phyloP scores from a whole-genome alignment of 768 basidiomycete genomes.

The Mycena floridula region DNA sequence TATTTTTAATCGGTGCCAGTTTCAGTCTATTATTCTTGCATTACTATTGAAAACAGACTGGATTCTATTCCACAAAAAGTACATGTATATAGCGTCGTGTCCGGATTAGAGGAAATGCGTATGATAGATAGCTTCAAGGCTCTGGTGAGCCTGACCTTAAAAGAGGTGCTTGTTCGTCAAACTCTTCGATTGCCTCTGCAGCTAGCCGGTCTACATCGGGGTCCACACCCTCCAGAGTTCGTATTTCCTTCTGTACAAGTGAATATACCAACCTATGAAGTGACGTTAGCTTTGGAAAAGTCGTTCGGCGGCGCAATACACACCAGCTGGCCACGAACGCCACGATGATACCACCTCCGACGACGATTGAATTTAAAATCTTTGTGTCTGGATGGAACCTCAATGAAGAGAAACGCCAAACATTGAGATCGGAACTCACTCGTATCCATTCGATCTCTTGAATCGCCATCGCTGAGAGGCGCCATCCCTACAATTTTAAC shows the following conservation, averaged over 20 bases:
- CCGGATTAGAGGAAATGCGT: neutral
- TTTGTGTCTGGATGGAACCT: constrained; percentile 46
- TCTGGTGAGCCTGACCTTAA: constrained; percentile 17
- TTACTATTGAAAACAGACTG: constrained; percentile 65
- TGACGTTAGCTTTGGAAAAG: constrained; percentile 10
- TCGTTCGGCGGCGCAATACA: constrained; percentile 24
- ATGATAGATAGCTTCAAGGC: neutral
- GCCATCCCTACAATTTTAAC: too few species aligned
- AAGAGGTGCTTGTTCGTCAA: constrained; percentile 54
- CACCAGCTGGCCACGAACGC: constrained; percentile 64
- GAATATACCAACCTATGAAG: constrained; percentile 58
- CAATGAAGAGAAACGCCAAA: too few species aligned
- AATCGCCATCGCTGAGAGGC: constrained; percentile 68
- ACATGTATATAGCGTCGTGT: neutral
- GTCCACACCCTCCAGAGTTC: constrained; percentile 41
- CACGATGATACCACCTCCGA: constrained; percentile 53
- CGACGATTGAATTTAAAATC: constrained; percentile 53
- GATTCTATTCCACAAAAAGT: constrained; percentile 1
- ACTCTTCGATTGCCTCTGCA: constrained; percentile 52
- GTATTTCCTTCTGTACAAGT: constrained; percentile 56
- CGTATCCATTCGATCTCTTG: constrained; percentile 70
- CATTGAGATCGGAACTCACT: constrained; percentile 38
- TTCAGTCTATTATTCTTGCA: constrained; percentile 90
- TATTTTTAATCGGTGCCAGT: constrained; percentile 91
- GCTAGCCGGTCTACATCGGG: constrained; percentile 48